Percentiles rank a stretch among this genome's conserved stretches.
Evolutionary conservation across 2,329 filamentous ascomycete genomes (phyloP).

Genomic region (Podosphaera xanthii): DNA sequence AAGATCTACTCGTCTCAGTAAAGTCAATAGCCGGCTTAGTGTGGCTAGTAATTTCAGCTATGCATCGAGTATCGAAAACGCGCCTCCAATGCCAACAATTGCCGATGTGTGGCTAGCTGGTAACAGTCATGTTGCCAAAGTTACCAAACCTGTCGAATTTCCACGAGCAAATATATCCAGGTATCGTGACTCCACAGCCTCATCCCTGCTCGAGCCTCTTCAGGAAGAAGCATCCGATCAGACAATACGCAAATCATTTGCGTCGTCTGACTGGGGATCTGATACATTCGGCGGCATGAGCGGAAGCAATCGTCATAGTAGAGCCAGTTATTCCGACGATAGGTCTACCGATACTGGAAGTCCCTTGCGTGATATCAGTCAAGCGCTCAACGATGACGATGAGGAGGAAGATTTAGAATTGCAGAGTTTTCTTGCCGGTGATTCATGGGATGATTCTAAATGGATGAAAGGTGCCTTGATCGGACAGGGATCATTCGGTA

Average conservation of each 20-base stretch:
- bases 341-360: conserved; percentile 48
- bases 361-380: conserved; percentile 62
- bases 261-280: conserved; percentile 55
- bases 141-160: conserved; percentile 21
- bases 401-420: conserved; percentile 81
- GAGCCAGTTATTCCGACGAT: conserved; percentile 71
- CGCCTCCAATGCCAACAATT: conserved; percentile 85
- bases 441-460: conserved; percentile 90
- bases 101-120: conserved; percentile 74
- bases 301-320: conserved; percentile 50
- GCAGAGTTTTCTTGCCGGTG: conserved; percentile 69
- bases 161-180: conserved; percentile 21
- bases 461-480: conserved; percentile 99
- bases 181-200: conserved; percentile 73
- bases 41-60: conserved; percentile 86
- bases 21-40: conserved; percentile 77
- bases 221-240: conserved; percentile 73
- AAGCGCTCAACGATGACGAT: conserved; percentile 71
- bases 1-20: conserved; percentile 73
- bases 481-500: conserved; percentile 89
- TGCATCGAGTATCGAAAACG: conserved; percentile 77
- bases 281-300: conserved; percentile 53
- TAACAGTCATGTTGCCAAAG: conserved; percentile 28
- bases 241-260: conserved; percentile 82
- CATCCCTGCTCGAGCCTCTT: conserved; percentile 68